Percentiles rank a stretch among this genome's conserved stretches.
These are phyloP conservation scores for Pichia exigua DNA, from an alignment of 805 yeast genomes.

Conservation along the genomic window DNA sequence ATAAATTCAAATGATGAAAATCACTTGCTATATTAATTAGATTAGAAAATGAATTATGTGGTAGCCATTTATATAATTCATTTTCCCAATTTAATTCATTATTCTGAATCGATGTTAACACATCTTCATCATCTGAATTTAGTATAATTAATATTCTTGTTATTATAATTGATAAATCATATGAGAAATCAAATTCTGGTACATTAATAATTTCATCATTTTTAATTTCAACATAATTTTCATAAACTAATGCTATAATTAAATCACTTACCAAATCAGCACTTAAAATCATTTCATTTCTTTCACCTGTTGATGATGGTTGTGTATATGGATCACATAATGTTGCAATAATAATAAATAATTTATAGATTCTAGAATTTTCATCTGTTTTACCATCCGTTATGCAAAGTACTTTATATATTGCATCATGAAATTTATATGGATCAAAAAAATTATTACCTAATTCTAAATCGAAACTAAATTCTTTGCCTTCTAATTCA, in stretches of 20 bases:
- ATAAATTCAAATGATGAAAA: conserved; percentile 33
- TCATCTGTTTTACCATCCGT: conserved; percentile 12
- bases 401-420: conserved; percentile 23
- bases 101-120: conserved; percentile 34
- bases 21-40: conserved; percentile 20
- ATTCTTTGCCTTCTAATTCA: conserved; percentile 13
- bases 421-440: conserved; percentile 25
- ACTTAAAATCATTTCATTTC: conserved; percentile 42
- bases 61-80: conserved; percentile 31
- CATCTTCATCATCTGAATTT: conserved; percentile 36
- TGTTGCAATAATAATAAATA: conserved; percentile 28
- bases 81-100: conserved; percentile 31
- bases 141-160: conserved; percentile 30
- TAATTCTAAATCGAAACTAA: conserved; percentile 17
- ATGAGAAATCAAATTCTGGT: conserved; percentile 30
- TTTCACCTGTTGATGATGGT: conserved; percentile 51
- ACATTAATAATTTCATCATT: conserved; percentile 22
- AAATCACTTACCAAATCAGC: conserved; percentile 47
- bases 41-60: conserved; percentile 23
- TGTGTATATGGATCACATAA: conserved; percentile 61
- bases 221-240: conserved; percentile 13
- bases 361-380: conserved; percentile 13
- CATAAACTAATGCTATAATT: conserved; percentile 35
- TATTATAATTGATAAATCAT: conserved; percentile 29
- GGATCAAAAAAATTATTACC: conserved; percentile 14